These are phyloP conservation scores for Penicillium dipodomyicola DNA, from an alignment of 495 filamentous ascomycete genomes.

Conservation along the genomic window DNA sequence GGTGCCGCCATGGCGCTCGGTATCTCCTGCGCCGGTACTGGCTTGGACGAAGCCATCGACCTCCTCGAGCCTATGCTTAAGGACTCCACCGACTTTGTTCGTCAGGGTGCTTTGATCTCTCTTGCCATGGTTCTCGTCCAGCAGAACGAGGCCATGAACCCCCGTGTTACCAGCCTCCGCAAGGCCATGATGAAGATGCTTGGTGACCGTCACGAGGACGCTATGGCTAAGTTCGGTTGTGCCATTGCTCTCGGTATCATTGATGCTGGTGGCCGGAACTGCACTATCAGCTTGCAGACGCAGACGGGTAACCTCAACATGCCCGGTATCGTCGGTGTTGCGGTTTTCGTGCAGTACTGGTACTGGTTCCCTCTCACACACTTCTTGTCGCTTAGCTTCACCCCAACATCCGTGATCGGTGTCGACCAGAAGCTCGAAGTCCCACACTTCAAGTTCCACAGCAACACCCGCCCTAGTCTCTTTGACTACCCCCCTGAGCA, in stretches of 20 bases:
- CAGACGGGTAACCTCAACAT: constrained; percentile 98
- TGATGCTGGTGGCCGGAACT: constrained; percentile 96
- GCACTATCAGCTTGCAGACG: constrained; percentile 95
- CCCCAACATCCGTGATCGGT: constrained; percentile 90
- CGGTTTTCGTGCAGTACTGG: constrained; percentile 99
- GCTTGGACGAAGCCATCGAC: constrained; percentile 94
- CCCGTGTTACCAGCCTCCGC: constrained; percentile 76
- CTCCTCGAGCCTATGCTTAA: constrained; percentile 99
- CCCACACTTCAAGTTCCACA: constrained; percentile 94
- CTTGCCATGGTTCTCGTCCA: constrained; percentile 97
- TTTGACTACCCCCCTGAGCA: constrained; percentile 98
- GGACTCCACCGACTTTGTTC: constrained; percentile 97
- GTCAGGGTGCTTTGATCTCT: constrained; percentile 93
- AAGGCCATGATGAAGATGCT: constrained; percentile 89
- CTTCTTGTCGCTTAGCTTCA: constrained; percentile 91
- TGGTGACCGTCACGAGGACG: constrained; percentile 94
- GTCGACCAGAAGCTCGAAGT: constrained; percentile 92
- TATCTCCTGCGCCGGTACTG: constrained; percentile 96
- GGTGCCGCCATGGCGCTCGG: constrained; percentile 98
- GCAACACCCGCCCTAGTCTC: constrained; percentile 87
- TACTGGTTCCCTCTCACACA: constrained; percentile 99
- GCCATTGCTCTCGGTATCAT: constrained; percentile 95
- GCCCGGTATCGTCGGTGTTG: constrained; percentile 95
- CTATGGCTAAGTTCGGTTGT: constrained; percentile 98
- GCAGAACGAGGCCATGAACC: constrained; percentile 95